Conservation (phyloP, 768 basidiomycete species). For the Mycena galericulata region DNA sequence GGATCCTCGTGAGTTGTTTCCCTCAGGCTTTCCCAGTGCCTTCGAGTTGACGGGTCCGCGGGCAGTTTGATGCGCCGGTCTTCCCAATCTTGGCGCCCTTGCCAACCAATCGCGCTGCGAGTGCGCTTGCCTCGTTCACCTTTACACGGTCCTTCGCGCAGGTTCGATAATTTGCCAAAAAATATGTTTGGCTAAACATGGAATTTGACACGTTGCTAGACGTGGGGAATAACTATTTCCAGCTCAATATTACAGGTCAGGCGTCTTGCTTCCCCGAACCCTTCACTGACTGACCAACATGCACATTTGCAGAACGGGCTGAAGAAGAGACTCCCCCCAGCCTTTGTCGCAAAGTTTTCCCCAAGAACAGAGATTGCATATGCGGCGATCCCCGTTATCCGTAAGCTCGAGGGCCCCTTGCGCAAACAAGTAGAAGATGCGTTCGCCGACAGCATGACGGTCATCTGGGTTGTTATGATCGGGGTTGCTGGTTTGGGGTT, state of each 20-base stretch:
- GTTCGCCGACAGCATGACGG: conserved; percentile 52
- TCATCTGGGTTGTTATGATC: conserved; percentile 55
- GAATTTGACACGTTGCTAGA: too few species aligned
- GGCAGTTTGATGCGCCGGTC: conserved; percentile 54
- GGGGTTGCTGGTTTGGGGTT: conserved; percentile 53
- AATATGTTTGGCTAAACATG: too few species aligned
- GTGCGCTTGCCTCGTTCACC: conserved; percentile 50
- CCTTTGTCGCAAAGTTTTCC: conserved; percentile 21
- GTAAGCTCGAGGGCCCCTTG: conserved; percentile 36
- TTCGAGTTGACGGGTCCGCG: conserved; percentile 26
- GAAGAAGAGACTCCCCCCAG: conserved; percentile 20
- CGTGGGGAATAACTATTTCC: conserved; percentile 37
- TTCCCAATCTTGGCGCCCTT: conserved; percentile 55
- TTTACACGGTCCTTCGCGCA: conserved; percentile 46
- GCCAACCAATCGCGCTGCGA: conserved; percentile 46
- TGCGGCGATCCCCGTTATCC: conserved; percentile 31
- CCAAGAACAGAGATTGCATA: conserved; percentile 11
- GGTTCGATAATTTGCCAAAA: too few species aligned
- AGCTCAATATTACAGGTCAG: conserved; percentile 48
- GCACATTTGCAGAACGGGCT: conserved; percentile 60
- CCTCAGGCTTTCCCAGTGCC: too few species aligned
- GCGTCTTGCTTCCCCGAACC: background rate
- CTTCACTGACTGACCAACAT: background rate
- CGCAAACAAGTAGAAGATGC: conserved; percentile 50
- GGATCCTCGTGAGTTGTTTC: conserved; percentile 14